Percentiles rank a stretch among this genome's conserved stretches.
Conservation (phyloP, 176 grass and related monocot species). For the Triticum aestivum region DNA sequence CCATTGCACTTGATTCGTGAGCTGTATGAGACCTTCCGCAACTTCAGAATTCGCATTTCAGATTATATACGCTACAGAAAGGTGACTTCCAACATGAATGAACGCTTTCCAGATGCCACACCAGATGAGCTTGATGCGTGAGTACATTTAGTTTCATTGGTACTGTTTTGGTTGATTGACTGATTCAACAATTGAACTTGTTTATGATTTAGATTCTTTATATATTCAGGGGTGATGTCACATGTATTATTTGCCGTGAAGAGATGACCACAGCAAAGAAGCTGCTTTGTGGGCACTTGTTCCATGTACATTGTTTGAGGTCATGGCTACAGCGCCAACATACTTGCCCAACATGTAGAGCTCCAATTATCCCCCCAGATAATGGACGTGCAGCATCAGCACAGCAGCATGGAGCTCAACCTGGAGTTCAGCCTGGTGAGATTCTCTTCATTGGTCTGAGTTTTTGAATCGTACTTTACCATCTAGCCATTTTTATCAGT, state of each 20-base stretch:
- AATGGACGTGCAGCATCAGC: constrained; percentile 42
- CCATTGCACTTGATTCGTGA: constrained; percentile 95
- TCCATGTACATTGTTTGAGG: constrained; percentile 93
- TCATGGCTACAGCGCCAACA: constrained; percentile 96
- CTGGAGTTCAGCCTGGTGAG: constrained; percentile 71
- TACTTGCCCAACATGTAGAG: constrained; percentile 94
- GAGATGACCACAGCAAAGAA: constrained; percentile 95
- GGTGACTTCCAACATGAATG: constrained; percentile 98
- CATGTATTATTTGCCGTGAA: constrained; percentile 98
- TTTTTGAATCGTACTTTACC: neutral
- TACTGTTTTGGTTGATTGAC: neutral
- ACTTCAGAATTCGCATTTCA: constrained; percentile 76
- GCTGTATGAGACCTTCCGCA: constrained; percentile 95
- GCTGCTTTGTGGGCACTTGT: constrained; percentile 89
- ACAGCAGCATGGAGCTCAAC: constrained; percentile 48
- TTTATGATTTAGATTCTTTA: neutral
- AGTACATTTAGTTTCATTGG: constrained; percentile 24
- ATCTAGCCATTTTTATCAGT: neutral
- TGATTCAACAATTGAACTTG: neutral
- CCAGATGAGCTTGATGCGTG: constrained; percentile 79
- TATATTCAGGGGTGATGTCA: constrained; percentile 77
- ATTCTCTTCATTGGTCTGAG: constrained; percentile 22
- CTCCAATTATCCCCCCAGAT: constrained; percentile 78
- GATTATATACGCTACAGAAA: constrained; percentile 94
- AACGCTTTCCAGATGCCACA: constrained; percentile 88